Evolutionary conservation across 176 grass and related monocot species (phyloP), one percentile per base, ranked within the genome.

Genomic region (Phyllostachys edulis): DNA sequence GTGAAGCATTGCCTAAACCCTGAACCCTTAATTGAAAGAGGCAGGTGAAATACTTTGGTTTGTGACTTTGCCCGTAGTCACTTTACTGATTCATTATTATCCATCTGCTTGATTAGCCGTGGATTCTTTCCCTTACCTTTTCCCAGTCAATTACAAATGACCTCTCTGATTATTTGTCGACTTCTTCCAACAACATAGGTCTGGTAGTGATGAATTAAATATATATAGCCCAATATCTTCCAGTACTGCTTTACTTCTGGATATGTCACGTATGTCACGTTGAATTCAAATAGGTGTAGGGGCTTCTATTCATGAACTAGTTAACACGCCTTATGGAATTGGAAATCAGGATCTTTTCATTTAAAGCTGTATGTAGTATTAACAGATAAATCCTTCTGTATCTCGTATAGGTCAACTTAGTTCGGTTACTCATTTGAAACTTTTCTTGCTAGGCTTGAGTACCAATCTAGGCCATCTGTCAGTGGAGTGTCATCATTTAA

Each of bases 401-500:
- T 83, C 68, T 73, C 5, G 6, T 62, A 49, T 51, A 65, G 1
- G 38, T 57, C 7, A 82, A 73, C 32, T 21, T 10, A 29, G 9
- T 82, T 46, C 76, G 45, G 34, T 80, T 54, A 65, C 46, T 77
- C 20, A 71, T 38, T 82, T 38, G 27, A 17, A 59, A 41, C 11
- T 77, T 41, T 78, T 73, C 21, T 86, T 90, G 77, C 85, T 81
- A 98, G 96, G 87, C 71, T 98, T 50, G 96, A 98, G 50, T 98
- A 98, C 24, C 96, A 98, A 75, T 71, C 89, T 17, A 98, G 96
- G 85, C 87, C 87, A 79, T 83, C 91, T 54, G 55, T 89, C n/a
- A 95, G 93, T 50, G 96, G 93, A 62, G 77, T 67, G 13, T 95
- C 96, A 32, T 98, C 96, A 50, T 98, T 98, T 80, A 98, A 81